A percentile compares a stretch with the other conserved stretches of the same genome.
phyloP scores from a whole-genome alignment of 2,329 filamentous ascomycete genomes.

The Gyromitra esculenta region DNA sequence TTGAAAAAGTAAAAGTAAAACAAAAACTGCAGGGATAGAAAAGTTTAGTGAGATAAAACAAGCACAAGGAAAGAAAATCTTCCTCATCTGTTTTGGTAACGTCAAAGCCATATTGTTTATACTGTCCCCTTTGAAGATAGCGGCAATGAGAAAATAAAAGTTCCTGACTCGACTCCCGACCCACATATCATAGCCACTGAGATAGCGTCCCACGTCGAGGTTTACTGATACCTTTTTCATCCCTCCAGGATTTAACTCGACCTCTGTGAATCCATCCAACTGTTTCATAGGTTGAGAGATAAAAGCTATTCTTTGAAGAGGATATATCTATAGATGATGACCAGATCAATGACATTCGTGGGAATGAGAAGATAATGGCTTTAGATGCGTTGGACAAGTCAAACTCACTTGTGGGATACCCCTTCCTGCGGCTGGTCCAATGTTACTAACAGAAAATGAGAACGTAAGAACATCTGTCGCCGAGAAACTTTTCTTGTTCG shows the following conservation, averaged over 20 bases:
- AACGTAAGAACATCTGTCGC: constrained; percentile 7
- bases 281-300: constrained; percentile 20
- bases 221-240: constrained; percentile 9
- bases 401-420: constrained; percentile 5
- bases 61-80: neutral
- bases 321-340: constrained; percentile 6
- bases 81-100: constrained; percentile 8
- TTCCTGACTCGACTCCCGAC: constrained; percentile 20
- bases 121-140: neutral
- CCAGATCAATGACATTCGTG: neutral
- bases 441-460: constrained; percentile 8
- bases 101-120: constrained; percentile 19
- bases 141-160: constrained; percentile 13
- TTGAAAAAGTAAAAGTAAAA: constrained; percentile 13
- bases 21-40: neutral
- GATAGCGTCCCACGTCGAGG: constrained; percentile 12
- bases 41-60: too few relatives aligned
- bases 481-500: constrained; percentile 12
- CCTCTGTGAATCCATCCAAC: constrained; percentile 2
- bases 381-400: neutral
- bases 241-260: constrained; percentile 12
- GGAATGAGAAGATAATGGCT: neutral
- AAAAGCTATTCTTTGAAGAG: neutral
- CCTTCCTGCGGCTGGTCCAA: neutral
- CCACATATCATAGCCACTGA: constrained; percentile 17